These are phyloP conservation scores for Pleoardoris graminearum DNA, from an alignment of 2,329 filamentous ascomycete genomes.

Conservation along the genomic window DNA sequence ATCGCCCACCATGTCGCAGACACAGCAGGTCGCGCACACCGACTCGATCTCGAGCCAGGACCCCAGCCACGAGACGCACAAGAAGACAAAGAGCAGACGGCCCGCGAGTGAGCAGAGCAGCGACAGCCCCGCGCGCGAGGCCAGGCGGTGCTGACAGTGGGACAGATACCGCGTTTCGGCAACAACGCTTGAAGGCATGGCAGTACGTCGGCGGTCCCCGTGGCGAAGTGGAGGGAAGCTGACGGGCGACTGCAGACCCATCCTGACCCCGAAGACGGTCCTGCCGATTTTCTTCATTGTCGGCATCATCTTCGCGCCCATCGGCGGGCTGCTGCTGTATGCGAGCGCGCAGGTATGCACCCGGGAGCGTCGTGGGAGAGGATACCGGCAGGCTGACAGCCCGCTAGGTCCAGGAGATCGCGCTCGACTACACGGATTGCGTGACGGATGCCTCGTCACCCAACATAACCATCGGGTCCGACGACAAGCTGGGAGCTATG, in stretches of 20 bases:
- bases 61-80: conserved; percentile 42
- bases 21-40: conserved; percentile 47
- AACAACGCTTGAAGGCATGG: conserved; percentile 98
- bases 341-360: conserved; percentile 74
- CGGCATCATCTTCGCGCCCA: conserved; percentile 89
- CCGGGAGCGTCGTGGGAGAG: not conserved
- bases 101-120: conserved; percentile 74
- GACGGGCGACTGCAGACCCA: conserved; percentile 66
- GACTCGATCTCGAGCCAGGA: conserved; percentile 51
- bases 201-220: conserved; percentile 65
- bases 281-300: conserved; percentile 88
- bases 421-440: conserved; percentile 89
- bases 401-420: conserved; percentile 80
- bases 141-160: conserved; percentile 24
- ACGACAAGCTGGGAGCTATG: conserved; percentile 52
- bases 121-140: conserved; percentile 10
- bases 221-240: conserved; percentile 29
- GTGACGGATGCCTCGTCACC: conserved; percentile 47
- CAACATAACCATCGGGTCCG: not conserved
- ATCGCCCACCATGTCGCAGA: conserved; percentile 50
- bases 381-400: conserved; percentile 16
- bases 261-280: conserved; percentile 92
- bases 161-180: conserved; percentile 90
- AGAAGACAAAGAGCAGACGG: conserved; percentile 84
- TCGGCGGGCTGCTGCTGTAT: conserved; percentile 83